Conservation (phyloP, 495 filamentous ascomycete genomes). For the Cladorrhinum samala region DNA sequence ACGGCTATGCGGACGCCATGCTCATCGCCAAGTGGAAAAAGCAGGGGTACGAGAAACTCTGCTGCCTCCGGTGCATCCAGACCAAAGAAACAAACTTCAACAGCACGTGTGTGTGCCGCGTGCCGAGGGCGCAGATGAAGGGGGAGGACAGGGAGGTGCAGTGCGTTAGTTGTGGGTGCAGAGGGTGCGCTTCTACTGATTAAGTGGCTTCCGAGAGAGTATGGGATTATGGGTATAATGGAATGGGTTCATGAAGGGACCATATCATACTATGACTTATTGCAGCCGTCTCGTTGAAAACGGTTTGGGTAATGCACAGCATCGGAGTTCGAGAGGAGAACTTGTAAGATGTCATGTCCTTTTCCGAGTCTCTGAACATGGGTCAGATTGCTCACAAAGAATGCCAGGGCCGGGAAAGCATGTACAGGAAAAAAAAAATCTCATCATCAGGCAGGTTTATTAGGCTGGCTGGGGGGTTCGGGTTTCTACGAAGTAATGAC, state of each 20-base stretch:
- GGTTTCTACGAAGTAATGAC: constrained; percentile 12
- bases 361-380: not conserved
- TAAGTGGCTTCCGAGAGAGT: constrained; percentile 28
- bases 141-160: constrained; percentile 77
- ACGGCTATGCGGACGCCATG: constrained; percentile 87
- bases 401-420: not conserved
- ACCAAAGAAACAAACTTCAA: constrained; percentile 99
- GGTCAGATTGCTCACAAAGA: not conserved
- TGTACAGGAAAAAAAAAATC: not conserved
- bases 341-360: not conserved
- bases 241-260: not conserved
- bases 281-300: too few relatives aligned
- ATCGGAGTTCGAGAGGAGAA: not conserved
- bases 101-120: constrained; percentile 93
- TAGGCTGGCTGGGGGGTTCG: not conserved
- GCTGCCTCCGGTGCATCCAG: constrained; percentile 93
- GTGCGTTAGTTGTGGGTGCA: constrained; percentile 94
- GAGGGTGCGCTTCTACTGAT: constrained; percentile 84
- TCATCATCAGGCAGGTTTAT: not conserved
- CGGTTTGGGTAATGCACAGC: too few relatives aligned
- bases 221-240: too few relatives aligned
- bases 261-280: too few relatives aligned
- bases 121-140: constrained; percentile 85
- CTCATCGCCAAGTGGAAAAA: constrained; percentile 99
- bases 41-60: constrained; percentile 97